A percentile compares a stretch with the other conserved stretches of the same genome.
Evolutionary conservation across 495 filamentous ascomycete species (phyloP).

Genomic region (Oleoguttula mirabilis): DNA sequence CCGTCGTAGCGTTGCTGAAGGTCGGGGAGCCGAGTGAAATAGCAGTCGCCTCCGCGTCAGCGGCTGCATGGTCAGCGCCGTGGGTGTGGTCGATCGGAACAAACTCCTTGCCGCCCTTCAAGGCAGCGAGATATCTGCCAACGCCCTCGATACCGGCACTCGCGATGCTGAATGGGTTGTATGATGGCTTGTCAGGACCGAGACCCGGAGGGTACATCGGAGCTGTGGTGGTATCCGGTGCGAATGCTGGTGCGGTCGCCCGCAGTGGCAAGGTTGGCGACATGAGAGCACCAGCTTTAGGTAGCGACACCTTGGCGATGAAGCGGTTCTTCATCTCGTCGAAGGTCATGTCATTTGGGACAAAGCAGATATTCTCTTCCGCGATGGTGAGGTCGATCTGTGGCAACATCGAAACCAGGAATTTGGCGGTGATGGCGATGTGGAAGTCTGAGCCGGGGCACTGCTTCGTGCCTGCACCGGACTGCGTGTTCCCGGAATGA

Average conservation of each 20-base stretch:
- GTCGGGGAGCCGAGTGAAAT: neutral
- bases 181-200: too few relatives aligned
- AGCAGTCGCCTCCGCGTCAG: too few relatives aligned
- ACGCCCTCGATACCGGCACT: too few relatives aligned
- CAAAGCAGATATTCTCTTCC: too few relatives aligned
- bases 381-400: conserved; percentile 6
- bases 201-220: neutral
- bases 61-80: neutral
- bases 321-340: neutral
- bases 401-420: conserved; percentile 1
- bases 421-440: conserved; percentile 2
- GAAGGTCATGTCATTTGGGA: conserved; percentile 2
- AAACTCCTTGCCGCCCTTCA: too few relatives aligned
- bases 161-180: too few relatives aligned
- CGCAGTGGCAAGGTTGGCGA: neutral
- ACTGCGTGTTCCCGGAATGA: neutral
- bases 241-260: neutral
- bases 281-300: neutral
- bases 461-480: neutral
- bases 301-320: neutral
- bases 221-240: neutral
- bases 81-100: too few relatives aligned
- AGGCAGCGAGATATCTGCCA: too few relatives aligned
- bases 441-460: conserved; percentile 1
- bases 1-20: neutral